phyloP scores from a whole-genome alignment of 2,329 filamentous ascomycete species.

The Colletotrichum musae region DNA sequence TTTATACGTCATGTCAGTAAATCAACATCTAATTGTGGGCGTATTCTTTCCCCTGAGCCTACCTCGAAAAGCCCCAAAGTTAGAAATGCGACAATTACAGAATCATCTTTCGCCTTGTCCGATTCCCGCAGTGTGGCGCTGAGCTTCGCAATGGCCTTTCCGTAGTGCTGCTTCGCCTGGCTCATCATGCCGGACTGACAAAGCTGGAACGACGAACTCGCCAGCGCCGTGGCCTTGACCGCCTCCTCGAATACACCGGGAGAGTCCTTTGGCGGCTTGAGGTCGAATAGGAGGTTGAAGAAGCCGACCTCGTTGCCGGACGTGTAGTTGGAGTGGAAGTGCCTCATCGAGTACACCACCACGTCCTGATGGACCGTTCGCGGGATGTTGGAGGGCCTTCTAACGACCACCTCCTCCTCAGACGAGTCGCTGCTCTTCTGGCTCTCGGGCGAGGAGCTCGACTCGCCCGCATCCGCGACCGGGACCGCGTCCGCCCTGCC shows the following conservation, averaged over 20 bases:
- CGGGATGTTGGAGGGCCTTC: slow-evolving; percentile 1
- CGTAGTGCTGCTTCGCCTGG: slow-evolving; percentile 20
- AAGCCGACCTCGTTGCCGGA: slow-evolving; percentile 17
- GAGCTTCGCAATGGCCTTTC: slow-evolving; percentile 23
- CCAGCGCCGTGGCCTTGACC: slow-evolving; percentile 37
- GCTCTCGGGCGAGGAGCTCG: slow-evolving; percentile 1
- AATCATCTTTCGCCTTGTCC: slow-evolving; percentile 19
- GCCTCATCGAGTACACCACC: slow-evolving; percentile 16
- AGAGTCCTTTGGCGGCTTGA: slow-evolving; percentile 40
- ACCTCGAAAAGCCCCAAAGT: slow-evolving; percentile 34
- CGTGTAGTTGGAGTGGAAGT: slow-evolving; percentile 27
- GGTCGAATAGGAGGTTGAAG: not conserved
- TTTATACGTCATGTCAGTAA: not conserved
- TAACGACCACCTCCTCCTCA: not conserved
- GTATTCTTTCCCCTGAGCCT: too few species aligned
- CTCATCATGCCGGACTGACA: slow-evolving; percentile 29
- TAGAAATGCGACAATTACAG: slow-evolving; percentile 18
- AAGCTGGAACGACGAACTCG: slow-evolving; percentile 20
- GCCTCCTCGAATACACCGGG: slow-evolving; percentile 32
- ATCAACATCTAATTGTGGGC: too few species aligned
- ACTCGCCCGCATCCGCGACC: not conserved
- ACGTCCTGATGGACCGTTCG: not conserved
- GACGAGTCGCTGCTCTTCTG: slow-evolving; percentile 17
- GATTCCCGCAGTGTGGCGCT: not conserved
- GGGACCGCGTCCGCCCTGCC: not conserved